phyloP scores from a whole-genome alignment of 2,329 filamentous ascomycete species.

The Calonectria pteridis region DNA sequence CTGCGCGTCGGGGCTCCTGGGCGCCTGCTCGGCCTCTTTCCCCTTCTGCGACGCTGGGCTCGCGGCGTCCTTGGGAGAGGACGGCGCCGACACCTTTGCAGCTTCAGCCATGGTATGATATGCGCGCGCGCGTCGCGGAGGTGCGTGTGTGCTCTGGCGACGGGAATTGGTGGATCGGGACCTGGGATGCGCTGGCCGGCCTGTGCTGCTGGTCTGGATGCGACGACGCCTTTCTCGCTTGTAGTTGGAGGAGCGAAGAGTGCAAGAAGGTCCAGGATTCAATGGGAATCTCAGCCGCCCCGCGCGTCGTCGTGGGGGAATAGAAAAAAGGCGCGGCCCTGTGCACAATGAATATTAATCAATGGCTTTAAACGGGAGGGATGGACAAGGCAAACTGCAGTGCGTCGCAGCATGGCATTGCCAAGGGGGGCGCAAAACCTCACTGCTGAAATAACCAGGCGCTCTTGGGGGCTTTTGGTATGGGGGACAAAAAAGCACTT shows the following conservation, averaged over 20 bases:
- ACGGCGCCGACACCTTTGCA: not conserved
- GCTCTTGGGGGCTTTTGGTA: not conserved
- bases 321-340: not conserved
- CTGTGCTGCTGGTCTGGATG: not conserved
- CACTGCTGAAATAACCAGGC: conserved; percentile 16
- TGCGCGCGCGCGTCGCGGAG: not conserved
- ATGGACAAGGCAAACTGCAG: not conserved
- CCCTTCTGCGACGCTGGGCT: conserved; percentile 15
- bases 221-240: not conserved
- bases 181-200: not conserved
- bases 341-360: not conserved
- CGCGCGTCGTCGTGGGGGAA: not conserved
- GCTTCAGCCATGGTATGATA: not conserved
- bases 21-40: not conserved
- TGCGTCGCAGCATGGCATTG: not conserved
- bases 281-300: not conserved
- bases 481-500: not conserved
- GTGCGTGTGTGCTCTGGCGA: not conserved
- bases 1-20: conserved; percentile 14
- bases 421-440: not conserved
- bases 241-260: not conserved
- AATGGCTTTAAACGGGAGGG: not conserved
- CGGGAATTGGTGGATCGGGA: not conserved
- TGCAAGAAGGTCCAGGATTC: not conserved
- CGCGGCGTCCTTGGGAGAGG: not conserved